Percentiles rank a stretch among this genome's conserved stretches.
Evolutionary conservation across 768 basidiomycete species (phyloP).

Genomic region (Symmetrospora coprosmae): DNA sequence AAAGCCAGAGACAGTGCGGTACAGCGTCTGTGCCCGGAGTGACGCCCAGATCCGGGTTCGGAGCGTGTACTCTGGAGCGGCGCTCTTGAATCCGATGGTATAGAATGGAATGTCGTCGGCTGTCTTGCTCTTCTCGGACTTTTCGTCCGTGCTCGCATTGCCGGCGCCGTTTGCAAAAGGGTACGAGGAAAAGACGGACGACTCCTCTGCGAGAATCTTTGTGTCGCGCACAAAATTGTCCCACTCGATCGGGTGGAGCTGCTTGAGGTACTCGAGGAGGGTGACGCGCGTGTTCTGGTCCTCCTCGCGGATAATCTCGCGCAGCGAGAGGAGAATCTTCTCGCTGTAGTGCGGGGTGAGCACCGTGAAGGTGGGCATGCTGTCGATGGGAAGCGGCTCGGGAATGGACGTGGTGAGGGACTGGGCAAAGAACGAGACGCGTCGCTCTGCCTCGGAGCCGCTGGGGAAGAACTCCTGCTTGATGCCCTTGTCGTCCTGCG

Average conservation of each 20-base stretch:
- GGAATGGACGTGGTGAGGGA: constrained; percentile 90
- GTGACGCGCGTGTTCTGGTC: constrained; percentile 95
- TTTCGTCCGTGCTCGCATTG: constrained; percentile 55
- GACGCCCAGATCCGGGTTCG: constrained; percentile 99
- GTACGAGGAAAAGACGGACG: constrained; percentile 53
- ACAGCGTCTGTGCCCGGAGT: constrained; percentile 91
- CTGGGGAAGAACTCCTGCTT: constrained; percentile 83
- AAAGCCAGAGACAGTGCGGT: constrained; percentile 97
- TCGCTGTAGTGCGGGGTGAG: constrained; percentile 97
- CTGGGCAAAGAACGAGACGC: constrained; percentile 98
- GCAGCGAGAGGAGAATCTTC: constrained; percentile 90
- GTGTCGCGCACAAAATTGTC: constrained; percentile 99
- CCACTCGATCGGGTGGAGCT: constrained; percentile 96
- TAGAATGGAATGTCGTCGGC: constrained; percentile 91
- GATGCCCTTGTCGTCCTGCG: constrained; percentile 73
- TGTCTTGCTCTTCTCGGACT: constrained; percentile 46
- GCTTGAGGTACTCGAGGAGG: constrained; percentile 92
- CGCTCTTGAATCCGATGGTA: constrained; percentile 97
- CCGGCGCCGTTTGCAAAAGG: constrained; percentile 46
- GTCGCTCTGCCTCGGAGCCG: constrained; percentile 87
- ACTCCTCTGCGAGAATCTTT: constrained; percentile 94
- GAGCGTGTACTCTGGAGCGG: constrained; percentile 92
- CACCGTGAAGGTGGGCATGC: constrained; percentile 99
- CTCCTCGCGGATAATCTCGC: constrained; percentile 97
- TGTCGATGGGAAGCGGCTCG: constrained; percentile 83